phyloP scores from a whole-genome alignment of 2,329 filamentous ascomycete genomes.

The Penicillium sp. region DNA sequence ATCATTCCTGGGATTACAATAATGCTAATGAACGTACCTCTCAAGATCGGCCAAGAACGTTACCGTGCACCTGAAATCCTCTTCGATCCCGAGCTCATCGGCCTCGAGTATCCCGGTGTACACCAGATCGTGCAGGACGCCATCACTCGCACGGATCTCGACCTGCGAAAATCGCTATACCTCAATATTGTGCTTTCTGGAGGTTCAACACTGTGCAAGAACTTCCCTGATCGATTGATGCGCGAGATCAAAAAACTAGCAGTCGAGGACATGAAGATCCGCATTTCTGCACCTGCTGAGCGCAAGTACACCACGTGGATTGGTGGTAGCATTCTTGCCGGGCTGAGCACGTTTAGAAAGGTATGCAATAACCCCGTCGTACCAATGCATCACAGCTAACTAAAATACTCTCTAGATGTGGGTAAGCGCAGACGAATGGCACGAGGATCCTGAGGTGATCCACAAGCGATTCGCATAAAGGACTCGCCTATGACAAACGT shows the following conservation, averaged over 20 bases:
- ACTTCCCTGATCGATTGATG: slow-evolving; percentile 88
- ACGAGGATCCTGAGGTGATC: slow-evolving; percentile 98
- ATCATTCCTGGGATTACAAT: not conserved
- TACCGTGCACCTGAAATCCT: slow-evolving; percentile 96
- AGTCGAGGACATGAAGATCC: slow-evolving; percentile 98
- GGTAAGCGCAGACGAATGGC: slow-evolving; percentile 99
- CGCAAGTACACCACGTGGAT: slow-evolving; percentile 99
- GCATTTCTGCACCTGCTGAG: slow-evolving; percentile 97
- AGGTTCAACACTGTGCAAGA: slow-evolving; percentile 92
- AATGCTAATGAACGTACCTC: not conserved
- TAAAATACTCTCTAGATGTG: slow-evolving; percentile 71
- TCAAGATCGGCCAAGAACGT: slow-evolving; percentile 80
- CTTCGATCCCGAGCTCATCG: slow-evolving; percentile 95
- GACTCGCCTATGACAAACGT: not conserved
- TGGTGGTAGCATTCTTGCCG: slow-evolving; percentile 92
- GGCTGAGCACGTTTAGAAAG: slow-evolving; percentile 97
- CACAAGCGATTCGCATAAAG: slow-evolving; percentile 89
- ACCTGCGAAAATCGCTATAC: slow-evolving; percentile 89
- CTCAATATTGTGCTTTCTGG: slow-evolving; percentile 97
- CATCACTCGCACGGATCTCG: slow-evolving; percentile 91
- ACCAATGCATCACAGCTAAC: not conserved
- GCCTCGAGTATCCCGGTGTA: slow-evolving; percentile 91
- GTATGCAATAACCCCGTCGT: slow-evolving; percentile 49
- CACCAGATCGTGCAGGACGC: slow-evolving; percentile 98
- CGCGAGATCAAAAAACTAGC: slow-evolving; percentile 89